Base-by-base conservation (phyloP, 2,329 filamentous ascomycete species). In the Byssoonygena ceratinophila region DNA sequence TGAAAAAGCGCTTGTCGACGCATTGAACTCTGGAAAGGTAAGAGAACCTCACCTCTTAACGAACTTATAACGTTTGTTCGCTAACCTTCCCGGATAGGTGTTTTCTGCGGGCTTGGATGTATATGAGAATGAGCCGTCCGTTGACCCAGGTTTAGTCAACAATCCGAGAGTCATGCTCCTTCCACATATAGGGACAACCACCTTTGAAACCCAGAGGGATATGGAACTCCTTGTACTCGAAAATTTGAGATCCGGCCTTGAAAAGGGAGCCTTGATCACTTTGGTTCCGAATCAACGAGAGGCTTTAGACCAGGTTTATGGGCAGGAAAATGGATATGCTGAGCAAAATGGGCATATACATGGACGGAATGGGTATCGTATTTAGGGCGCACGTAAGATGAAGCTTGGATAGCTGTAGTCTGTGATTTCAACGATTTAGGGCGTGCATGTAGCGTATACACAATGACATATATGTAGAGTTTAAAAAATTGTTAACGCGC, bases 171-270 rank as follows among this genome's bases (percentile, higher is more conserved):
- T 70, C n/a, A 76, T 81, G 58, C 59, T 82, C 57, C 62, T 81
- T 56, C 79, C 79, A 36, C 79, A 82, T 59, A 75, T 82, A 57
- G 79, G 79, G 18, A 82, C 79, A 1, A 74, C 68, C 55, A 81
- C 78, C 9, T 76, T 72, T 60, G 79, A 82, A 64, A 81, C 78
- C 20, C 78, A 81, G 66, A 75, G 73, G 57, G 76, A 80, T 51
- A 82, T 81, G 79, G 79, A 82, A 63, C 60, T 80, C 49, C 61
- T 81, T 57, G 78, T 81, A 16, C 55, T 82, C 61, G 71, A 78
- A 29, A 82, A 82, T 57, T 57, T 83, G 63, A 74, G 74, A 60
- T 73, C 68, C 29, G 79, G 75, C 4, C 71, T 83, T 36, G 74
- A 80, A 60, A 72, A 76, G 54, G 78, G 77, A 3, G 73, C 72